Evolutionary conservation across 2,329 filamentous ascomycete species (phyloP), one percentile per base, ranked within the genome.

Genomic region (Clonostachys sp.): DNA sequence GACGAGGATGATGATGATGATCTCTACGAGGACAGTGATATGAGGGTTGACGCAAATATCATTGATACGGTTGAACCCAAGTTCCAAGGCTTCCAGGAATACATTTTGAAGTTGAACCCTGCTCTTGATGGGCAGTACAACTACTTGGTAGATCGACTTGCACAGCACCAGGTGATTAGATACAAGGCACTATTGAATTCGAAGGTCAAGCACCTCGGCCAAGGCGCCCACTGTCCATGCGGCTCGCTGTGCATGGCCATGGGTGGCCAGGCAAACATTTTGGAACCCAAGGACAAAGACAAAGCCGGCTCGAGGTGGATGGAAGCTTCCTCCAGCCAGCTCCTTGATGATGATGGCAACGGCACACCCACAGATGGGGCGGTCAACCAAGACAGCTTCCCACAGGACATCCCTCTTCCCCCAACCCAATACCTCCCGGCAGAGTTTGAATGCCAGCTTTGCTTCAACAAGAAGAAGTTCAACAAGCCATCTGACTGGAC

Each of bases 401-500:
- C 91, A 1, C 68, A 70, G 5, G 89, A 90, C 18, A 90, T 96
- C 6, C 90, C 89, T 7, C 79, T 89, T 65, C 91, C 91, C 6
- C 90, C 89, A 2, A 86, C 89, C 3, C 77, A 73, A 49, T 79
- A 80, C 14, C 75, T 96, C 7, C 91, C 91, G 1, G 89, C 91
- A 5, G 84, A 92, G 59, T 92, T 96, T 51, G 91, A 96, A 69
- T 96, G 91, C 56, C 86, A 87, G 36, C 72, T 96, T 18, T 96
- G 91, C 68, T 96, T 89, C 70, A 82, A 85, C 55, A 78, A 84
- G 45, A 95, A 94, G 73, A 89, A 84, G 57, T 91, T 94, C 57
- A 81, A 85, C 57, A 96, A 96, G 64, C 91, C 91, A 14, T 96
- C 91, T 0, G 91, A 96, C 65, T 96, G 91, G 91, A 95, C 91